Percentiles rank a stretch among this genome's conserved stretches.
These are phyloP conservation scores for Neonectria sp. DNA, from an alignment of 2,329 filamentous ascomycete genomes.

Conservation along the genomic window DNA sequence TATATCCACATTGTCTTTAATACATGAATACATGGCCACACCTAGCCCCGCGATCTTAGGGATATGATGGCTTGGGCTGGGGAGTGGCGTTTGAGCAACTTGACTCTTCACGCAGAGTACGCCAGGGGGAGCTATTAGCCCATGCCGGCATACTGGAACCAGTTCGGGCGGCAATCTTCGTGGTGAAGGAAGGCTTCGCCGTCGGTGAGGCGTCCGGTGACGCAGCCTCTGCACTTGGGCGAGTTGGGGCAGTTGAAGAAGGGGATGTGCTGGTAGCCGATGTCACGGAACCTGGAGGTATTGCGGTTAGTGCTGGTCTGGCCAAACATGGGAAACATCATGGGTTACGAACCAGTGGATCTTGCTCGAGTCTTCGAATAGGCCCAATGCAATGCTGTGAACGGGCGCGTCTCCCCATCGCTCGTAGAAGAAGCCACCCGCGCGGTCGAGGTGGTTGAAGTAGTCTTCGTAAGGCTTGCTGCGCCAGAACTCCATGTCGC, in stretches of 20 bases:
- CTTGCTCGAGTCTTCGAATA: constrained; percentile 92
- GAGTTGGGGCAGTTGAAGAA: constrained; percentile 99
- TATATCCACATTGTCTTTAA: constrained; percentile 32
- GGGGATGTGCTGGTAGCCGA: constrained; percentile 97
- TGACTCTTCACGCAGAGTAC: constrained; percentile 5
- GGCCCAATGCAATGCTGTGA: constrained; percentile 90
- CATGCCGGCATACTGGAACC: constrained; percentile 96
- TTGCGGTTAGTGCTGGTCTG: constrained; percentile 18
- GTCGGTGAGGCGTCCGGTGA: constrained; percentile 89
- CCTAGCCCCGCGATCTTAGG: neutral
- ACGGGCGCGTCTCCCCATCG: constrained; percentile 98
- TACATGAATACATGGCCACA: constrained; percentile 27
- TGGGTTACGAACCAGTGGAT: constrained; percentile 87
- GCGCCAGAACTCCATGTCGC: constrained; percentile 92
- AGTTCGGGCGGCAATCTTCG: constrained; percentile 95
- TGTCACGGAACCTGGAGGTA: constrained; percentile 90
- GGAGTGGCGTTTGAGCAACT: neutral
- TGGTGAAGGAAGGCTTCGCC: constrained; percentile 88
- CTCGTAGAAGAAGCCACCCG: constrained; percentile 98
- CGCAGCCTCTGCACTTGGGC: constrained; percentile 90
- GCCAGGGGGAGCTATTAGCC: constrained; percentile 63
- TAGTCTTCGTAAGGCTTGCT: constrained; percentile 94
- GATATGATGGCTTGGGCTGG: neutral
- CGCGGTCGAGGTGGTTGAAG: constrained; percentile 96
- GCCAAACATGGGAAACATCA: neutral